phyloP scores from a whole-genome alignment of 1,284 basidiomycete genomes.

The Ganoderma meredithae region DNA sequence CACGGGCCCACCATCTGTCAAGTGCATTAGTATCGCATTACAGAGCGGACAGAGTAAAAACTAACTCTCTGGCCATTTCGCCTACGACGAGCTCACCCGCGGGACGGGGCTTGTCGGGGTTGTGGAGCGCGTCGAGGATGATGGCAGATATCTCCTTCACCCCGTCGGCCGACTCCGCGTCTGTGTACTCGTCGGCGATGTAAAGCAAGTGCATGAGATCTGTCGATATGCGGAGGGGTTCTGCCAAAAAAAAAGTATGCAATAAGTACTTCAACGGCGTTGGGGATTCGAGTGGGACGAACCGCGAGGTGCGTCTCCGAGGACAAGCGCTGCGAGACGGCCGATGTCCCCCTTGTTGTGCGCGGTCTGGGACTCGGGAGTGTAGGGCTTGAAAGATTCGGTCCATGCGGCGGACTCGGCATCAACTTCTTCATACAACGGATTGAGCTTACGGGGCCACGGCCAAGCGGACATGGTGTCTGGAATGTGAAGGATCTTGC shows the following conservation, averaged over 20 bases:
- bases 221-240: constrained; percentile 38
- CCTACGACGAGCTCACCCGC: not conserved
- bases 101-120: constrained; percentile 15
- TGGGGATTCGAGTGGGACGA: not conserved
- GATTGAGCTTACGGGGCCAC: constrained; percentile 28
- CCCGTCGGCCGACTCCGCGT: constrained; percentile 38
- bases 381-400: constrained; percentile 41
- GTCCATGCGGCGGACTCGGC: constrained; percentile 43
- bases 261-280: not conserved
- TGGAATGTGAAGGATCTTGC: constrained; percentile 22
- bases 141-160: constrained; percentile 31
- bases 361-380: constrained; percentile 38
- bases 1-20: constrained; percentile 1
- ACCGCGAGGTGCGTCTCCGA: constrained; percentile 36
- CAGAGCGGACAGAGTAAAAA: not conserved
- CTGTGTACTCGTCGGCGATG: constrained; percentile 52
- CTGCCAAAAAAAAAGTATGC: constrained; percentile 11
- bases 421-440: constrained; percentile 37
- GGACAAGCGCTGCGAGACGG: constrained; percentile 38
- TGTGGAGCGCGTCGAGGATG: constrained; percentile 9
- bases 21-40: not conserved
- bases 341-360: constrained; percentile 45
- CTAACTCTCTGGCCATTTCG: constrained; percentile 7
- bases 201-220: constrained; percentile 53
- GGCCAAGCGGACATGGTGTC: constrained; percentile 30